phyloP scores from a whole-genome alignment of 768 basidiomycete genomes.

The Obba rivulosa region DNA sequence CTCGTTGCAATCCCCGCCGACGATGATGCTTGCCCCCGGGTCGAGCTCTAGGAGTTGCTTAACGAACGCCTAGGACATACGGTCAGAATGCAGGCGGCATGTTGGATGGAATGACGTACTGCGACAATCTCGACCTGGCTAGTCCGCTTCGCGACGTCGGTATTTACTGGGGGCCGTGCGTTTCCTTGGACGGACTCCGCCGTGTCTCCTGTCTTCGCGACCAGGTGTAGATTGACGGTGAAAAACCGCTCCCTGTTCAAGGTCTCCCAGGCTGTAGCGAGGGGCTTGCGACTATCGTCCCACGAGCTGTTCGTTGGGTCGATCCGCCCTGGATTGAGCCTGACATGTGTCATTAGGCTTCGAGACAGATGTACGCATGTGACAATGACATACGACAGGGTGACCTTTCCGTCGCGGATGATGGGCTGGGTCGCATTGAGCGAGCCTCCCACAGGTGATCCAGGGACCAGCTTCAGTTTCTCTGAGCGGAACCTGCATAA shows the following conservation, averaged over 20 bases:
- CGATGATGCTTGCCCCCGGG: slow-evolving; percentile 40
- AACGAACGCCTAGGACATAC: slow-evolving; percentile 53
- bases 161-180: slow-evolving; percentile 52
- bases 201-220: slow-evolving; percentile 43
- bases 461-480: slow-evolving; percentile 40
- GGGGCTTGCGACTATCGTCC: slow-evolving; percentile 50
- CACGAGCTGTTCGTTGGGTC: slow-evolving; percentile 53
- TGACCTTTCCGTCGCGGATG: slow-evolving; percentile 26
- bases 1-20: slow-evolving; percentile 61
- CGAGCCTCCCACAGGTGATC: slow-evolving; percentile 43
- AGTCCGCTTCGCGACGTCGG: slow-evolving; percentile 41
- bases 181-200: slow-evolving; percentile 50
- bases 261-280: slow-evolving; percentile 52
- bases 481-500: slow-evolving; percentile 38
- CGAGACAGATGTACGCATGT: neutral
- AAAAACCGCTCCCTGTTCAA: slow-evolving; percentile 38
- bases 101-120: slow-evolving; percentile 29
- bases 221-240: slow-evolving; percentile 56
- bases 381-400: slow-evolving; percentile 33
- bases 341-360: slow-evolving; percentile 19
- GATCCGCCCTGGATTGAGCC: slow-evolving; percentile 59
- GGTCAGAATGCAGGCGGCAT: too few relatives aligned
- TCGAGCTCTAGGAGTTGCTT: slow-evolving; percentile 38
- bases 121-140: slow-evolving; percentile 45
- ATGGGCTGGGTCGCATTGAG: slow-evolving; percentile 40